Evolutionary conservation across 2,329 filamentous ascomycete genomes (phyloP).

Genomic region (Colletotrichum lindemuthianum): DNA sequence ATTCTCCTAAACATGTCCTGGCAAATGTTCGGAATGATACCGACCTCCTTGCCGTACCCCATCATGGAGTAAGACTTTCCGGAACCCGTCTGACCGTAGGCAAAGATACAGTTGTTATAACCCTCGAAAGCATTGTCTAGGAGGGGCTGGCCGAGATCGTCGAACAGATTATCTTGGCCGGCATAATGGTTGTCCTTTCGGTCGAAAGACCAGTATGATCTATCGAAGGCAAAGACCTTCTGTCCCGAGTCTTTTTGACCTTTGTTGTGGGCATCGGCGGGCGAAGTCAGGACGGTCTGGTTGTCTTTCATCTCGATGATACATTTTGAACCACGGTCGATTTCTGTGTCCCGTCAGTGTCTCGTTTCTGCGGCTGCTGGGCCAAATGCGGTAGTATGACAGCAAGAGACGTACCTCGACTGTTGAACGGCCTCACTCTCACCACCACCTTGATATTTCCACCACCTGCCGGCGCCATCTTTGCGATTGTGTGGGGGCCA

Average conservation of each 20-base stretch:
- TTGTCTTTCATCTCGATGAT: constrained; percentile 95
- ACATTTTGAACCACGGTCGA: constrained; percentile 91
- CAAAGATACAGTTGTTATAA: constrained; percentile 99
- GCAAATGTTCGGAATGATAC: constrained; percentile 96
- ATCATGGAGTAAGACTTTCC: constrained; percentile 99
- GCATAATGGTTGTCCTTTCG: constrained; percentile 84
- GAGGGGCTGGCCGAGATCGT: constrained; percentile 87
- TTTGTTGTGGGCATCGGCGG: constrained; percentile 71
- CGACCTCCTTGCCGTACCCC: constrained; percentile 95
- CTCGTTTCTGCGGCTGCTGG: not conserved
- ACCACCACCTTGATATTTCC: constrained; percentile 99
- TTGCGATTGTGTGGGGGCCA: constrained; percentile 27
- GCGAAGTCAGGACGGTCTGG: constrained; percentile 87
- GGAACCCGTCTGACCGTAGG: constrained; percentile 97
- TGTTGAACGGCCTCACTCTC: constrained; percentile 93
- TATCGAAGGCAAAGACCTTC: constrained; percentile 95
- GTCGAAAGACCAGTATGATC: constrained; percentile 98
- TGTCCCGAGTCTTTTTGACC: constrained; percentile 74
- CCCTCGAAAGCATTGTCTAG: constrained; percentile 98
- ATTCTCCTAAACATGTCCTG: constrained; percentile 98
- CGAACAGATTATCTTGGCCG: constrained; percentile 88
- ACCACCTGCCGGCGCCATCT: constrained; percentile 77
- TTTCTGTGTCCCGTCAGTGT: constrained; percentile 67
- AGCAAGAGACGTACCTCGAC: constrained; percentile 73
- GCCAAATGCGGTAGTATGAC: too few relatives aligned